A percentile compares a stretch with the other conserved stretches of the same genome.
Conservation (phyloP, 169 alveolate genomes). For the Plasmodium cynomolgi region DNA sequence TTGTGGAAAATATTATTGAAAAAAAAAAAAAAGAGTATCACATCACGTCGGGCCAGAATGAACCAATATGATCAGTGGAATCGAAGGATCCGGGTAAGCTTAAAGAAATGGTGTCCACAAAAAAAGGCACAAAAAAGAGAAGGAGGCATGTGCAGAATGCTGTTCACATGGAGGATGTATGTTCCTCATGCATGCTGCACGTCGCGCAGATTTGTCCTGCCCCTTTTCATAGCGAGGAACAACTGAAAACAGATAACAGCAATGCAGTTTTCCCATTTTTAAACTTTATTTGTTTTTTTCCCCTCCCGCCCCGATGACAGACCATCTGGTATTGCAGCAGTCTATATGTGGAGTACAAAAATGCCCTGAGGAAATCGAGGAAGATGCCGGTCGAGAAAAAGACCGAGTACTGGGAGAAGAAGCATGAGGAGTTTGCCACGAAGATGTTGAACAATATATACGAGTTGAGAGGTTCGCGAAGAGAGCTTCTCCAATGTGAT, state of each 20-base stretch:
- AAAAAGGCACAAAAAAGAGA: not conserved
- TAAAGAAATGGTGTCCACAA: not conserved
- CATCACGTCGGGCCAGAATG: conserved; percentile 11
- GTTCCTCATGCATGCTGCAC: conserved; percentile 15
- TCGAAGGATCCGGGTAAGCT: conserved; percentile 53
- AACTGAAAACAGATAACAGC: not conserved
- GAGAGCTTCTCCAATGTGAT: not conserved
- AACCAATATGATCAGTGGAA: conserved; percentile 71
- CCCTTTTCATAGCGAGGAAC: not conserved
- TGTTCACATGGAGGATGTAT: conserved; percentile 7
- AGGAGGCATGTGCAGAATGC: conserved; percentile 5
- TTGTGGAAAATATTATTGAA: not conserved
- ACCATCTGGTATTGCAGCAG: conserved; percentile 90
- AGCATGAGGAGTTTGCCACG: conserved; percentile 91
- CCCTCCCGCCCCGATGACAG: conserved; percentile 31
- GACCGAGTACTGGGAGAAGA: conserved; percentile 90
- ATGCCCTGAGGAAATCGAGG: conserved; percentile 85
- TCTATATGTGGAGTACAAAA: conserved; percentile 86
- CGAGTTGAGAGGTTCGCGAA: conserved; percentile 83
- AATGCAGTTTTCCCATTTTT: not conserved
- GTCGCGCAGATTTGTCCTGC: conserved; percentile 18
- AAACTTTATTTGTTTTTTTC: not conserved
- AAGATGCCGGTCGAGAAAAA: conserved; percentile 84
- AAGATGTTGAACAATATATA: conserved; percentile 88
- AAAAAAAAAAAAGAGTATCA: not conserved